phyloP scores from a whole-genome alignment of 768 basidiomycete genomes.

The Exsudoporus frostii region DNA sequence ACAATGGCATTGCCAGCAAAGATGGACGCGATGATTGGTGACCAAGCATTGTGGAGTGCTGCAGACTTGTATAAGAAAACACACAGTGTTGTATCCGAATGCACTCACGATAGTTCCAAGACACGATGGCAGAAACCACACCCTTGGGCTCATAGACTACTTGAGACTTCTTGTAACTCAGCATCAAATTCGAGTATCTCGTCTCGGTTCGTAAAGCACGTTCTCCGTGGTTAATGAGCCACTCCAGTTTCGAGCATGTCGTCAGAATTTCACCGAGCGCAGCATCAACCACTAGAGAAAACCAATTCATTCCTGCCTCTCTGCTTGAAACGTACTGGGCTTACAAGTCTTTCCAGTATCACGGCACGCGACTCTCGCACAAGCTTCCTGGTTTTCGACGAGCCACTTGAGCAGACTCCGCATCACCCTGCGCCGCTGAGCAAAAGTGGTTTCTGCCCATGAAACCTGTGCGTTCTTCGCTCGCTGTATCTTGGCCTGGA shows the following conservation, averaged over 20 bases:
- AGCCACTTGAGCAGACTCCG: constrained; percentile 90
- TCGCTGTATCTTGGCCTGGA: constrained; percentile 62
- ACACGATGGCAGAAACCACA: constrained; percentile 88
- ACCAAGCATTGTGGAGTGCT: constrained; percentile 94
- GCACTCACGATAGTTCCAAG: constrained; percentile 86
- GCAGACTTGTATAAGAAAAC: constrained; percentile 3
- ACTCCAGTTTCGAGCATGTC: constrained; percentile 94
- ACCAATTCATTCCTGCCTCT: neutral
- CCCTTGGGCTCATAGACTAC: constrained; percentile 90
- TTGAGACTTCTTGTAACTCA: constrained; percentile 73
- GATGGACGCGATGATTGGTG: constrained; percentile 86
- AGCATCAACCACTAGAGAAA: constrained; percentile 77
- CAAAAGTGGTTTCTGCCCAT: constrained; percentile 79
- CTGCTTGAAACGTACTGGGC: constrained; percentile 26
- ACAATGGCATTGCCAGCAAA: constrained; percentile 90
- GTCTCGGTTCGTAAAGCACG: constrained; percentile 67
- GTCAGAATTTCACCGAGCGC: constrained; percentile 92
- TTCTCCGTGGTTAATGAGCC: constrained; percentile 86
- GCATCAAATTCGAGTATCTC: constrained; percentile 61
- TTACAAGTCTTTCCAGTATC: constrained; percentile 94
- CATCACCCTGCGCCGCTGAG: constrained; percentile 77
- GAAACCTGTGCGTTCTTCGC: constrained; percentile 64
- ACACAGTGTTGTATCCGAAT: neutral
- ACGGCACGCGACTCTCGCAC: constrained; percentile 84
- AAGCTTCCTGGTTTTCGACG: constrained; percentile 82